Conservation (phyloP, 352 stramenopile genomes). For the Sclerospora graminicola region DNA sequence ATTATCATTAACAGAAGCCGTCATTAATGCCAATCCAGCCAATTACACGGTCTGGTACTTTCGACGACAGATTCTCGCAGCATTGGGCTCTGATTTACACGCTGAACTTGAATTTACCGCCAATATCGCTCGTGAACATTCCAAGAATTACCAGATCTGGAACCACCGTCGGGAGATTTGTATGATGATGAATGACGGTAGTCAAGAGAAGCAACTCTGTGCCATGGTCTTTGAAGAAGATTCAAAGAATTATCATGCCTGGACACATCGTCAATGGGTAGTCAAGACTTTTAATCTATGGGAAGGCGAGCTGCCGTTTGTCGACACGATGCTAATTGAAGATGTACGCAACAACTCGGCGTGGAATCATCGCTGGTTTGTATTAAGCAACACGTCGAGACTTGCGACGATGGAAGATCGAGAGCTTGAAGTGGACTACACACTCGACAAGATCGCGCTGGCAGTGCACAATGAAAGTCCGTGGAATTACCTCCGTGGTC, state of each 20-base stretch:
- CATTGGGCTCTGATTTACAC: constrained; percentile 54
- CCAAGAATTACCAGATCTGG: constrained; percentile 99
- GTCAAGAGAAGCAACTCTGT: constrained; percentile 89
- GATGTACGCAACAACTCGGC: constrained; percentile 97
- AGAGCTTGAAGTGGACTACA: constrained; percentile 63
- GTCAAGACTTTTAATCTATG: constrained; percentile 84
- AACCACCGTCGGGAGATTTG: constrained; percentile 95
- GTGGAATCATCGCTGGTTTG: constrained; percentile 86
- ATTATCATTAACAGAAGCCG: constrained; percentile 85
- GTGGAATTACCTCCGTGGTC: constrained; percentile 87
- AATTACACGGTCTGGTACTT: constrained; percentile 99
- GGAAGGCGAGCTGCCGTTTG: constrained; percentile 88
- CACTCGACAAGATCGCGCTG: constrained; percentile 47
- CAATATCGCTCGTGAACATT: constrained; percentile 87
- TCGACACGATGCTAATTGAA: constrained; percentile 78
- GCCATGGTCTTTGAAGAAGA: constrained; percentile 89
- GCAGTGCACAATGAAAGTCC: constrained; percentile 87
- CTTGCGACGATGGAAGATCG: constrained; percentile 25
- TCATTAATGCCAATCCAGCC: constrained; percentile 92
- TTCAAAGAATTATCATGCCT: constrained; percentile 99
- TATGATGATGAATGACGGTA: constrained; percentile 63
- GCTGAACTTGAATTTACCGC: constrained; percentile 67
- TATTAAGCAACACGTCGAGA: constrained; percentile 45
- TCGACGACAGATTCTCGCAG: constrained; percentile 85
- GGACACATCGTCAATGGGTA: constrained; percentile 95